Percentiles rank a stretch among this genome's conserved stretches.
Evolutionary conservation across 2,329 filamentous ascomycete genomes (phyloP).

Genomic region (Trichoderma koningiopsis): DNA sequence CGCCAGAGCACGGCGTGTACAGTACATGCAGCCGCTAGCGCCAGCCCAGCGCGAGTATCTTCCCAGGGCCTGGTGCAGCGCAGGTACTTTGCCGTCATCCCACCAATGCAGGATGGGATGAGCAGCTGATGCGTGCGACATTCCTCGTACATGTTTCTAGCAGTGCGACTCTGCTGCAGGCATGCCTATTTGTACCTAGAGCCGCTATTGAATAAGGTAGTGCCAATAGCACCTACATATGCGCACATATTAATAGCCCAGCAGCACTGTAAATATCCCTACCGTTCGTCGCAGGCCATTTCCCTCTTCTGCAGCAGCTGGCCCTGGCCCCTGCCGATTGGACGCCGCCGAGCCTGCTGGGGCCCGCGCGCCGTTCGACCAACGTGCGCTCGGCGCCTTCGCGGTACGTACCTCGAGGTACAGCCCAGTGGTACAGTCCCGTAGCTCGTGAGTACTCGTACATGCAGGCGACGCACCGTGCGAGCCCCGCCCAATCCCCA

Average conservation of each 20-base stretch:
- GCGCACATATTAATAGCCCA: neutral
- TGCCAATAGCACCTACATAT: neutral
- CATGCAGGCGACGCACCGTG: conserved; percentile 12
- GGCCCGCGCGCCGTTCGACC: conserved; percentile 18
- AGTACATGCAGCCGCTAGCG: conserved; percentile 1
- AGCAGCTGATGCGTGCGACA: conserved; percentile 21
- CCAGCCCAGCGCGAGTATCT: neutral
- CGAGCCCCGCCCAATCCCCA: conserved; percentile 5
- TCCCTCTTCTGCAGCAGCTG: conserved; percentile 10
- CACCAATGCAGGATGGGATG: conserved; percentile 12
- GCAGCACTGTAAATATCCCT: neutral
- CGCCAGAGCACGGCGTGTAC: neutral
- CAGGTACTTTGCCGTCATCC: conserved; percentile 10
- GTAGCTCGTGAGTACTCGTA: conserved; percentile 3
- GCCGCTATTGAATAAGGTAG: too few relatives aligned
- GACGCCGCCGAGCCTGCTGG: conserved; percentile 10
- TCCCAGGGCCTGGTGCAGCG: neutral
- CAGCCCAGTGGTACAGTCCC: neutral
- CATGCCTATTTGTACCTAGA: neutral
- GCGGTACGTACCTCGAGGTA: neutral
- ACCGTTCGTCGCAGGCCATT: neutral
- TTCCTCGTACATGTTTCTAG: conserved; percentile 7
- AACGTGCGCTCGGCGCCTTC: neutral
- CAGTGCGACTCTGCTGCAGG: neutral
- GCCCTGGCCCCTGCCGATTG: conserved; percentile 23